Evolutionary conservation across 2,329 filamentous ascomycete genomes (phyloP).

Genomic region (Beauveria asiatica): DNA sequence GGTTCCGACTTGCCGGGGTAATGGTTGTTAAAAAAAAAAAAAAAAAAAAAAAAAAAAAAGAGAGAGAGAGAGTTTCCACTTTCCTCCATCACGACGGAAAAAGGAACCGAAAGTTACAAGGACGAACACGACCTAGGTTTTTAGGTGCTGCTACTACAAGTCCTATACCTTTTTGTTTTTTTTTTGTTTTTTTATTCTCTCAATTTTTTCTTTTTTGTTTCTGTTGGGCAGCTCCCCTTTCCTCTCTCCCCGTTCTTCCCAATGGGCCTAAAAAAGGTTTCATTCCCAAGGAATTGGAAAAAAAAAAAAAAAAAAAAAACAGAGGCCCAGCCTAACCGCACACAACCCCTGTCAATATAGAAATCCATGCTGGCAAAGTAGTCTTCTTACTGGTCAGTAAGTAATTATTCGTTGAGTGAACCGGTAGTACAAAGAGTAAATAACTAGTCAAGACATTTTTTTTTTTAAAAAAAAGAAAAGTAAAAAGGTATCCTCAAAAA

Average conservation of each 20-base stretch:
- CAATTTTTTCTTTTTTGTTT: background rate
- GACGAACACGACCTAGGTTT: background rate
- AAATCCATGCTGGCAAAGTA: constrained; percentile 1
- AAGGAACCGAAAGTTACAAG: background rate
- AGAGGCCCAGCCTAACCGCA: background rate
- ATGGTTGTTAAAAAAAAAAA: background rate
- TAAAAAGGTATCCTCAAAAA: background rate
- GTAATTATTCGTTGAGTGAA: background rate
- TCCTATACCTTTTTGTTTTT: too few relatives aligned
- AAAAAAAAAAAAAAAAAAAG: too few relatives aligned
- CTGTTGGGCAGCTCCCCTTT: background rate
- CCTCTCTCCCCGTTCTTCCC: background rate
- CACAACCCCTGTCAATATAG: constrained; percentile 9
- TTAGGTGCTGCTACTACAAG: too few relatives aligned
- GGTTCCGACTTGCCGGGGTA: constrained; percentile 6
- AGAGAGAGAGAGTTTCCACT: constrained; percentile 2
- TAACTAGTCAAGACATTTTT: too few relatives aligned
- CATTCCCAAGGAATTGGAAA: background rate
- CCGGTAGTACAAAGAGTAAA: background rate
- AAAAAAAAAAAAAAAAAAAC: too few relatives aligned
- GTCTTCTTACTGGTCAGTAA: background rate
- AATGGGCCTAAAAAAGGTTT: background rate
- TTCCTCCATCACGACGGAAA: constrained; percentile 1
- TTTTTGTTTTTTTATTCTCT: background rate
- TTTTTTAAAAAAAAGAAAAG: background rate